Conservation (phyloP, 345 rosid genomes). For the Populus deltoides region DNA sequence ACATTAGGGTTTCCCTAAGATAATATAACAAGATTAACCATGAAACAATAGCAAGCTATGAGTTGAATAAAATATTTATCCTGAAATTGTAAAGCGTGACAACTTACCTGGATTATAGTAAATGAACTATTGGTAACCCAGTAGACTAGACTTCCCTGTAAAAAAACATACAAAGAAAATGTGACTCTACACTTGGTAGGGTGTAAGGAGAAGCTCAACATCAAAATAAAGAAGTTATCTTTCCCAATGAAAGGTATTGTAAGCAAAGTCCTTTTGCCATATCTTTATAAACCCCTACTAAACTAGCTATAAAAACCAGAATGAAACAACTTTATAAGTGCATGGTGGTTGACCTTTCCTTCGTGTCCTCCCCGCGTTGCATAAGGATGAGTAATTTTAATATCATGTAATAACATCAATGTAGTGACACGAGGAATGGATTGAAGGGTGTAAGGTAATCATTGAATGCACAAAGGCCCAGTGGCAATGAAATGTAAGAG, state of each 20-base stretch:
- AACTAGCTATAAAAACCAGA: neutral
- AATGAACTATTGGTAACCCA: conserved; percentile 82
- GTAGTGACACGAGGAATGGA: too few relatives aligned
- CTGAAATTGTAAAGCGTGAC: neutral
- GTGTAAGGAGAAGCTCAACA: neutral
- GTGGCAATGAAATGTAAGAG: too few relatives aligned
- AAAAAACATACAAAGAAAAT: conserved; percentile 21
- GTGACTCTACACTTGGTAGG: conserved; percentile 4
- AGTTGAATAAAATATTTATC: neutral
- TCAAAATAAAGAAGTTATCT: neutral
- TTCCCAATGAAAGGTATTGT: neutral
- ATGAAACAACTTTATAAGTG: neutral
- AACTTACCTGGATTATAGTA: conserved; percentile 68
- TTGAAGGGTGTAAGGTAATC: too few relatives aligned
- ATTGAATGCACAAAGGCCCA: too few relatives aligned
- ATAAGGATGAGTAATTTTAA: too few relatives aligned
- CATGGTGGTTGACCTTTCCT: neutral
- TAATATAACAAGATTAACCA: neutral
- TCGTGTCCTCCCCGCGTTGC: too few relatives aligned
- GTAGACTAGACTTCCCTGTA: conserved; percentile 84
- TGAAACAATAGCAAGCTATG: neutral
- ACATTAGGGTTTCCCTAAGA: neutral
- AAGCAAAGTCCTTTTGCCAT: neutral
- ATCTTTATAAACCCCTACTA: neutral
- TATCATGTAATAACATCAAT: too few relatives aligned